Base-by-base conservation (phyloP, 306 rosid species). In the Glycine latifolia region DNA sequence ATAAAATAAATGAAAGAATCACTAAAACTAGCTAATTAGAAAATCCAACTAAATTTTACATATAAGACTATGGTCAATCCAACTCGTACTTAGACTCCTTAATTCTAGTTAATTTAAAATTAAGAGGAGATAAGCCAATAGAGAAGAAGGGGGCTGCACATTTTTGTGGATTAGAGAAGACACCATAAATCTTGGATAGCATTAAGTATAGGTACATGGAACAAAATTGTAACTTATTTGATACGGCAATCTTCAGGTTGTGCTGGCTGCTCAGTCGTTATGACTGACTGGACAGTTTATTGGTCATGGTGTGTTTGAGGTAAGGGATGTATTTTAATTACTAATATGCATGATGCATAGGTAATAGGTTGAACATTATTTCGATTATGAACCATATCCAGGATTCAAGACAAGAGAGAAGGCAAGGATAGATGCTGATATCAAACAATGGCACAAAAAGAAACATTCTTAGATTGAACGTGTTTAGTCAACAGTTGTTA, bases 291-390 rank as follows among this genome's bases (percentile, higher is more conserved):
- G 88, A 65, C 97, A 90, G 87, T 91, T 91, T 70, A 78, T 95
- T 62, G 99, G 97, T 15, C 99, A 95, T 39, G 99, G 95, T 50
- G 90, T 91, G 58, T 95, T 95, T 82, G 97, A 95, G 97, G 97
- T 93, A 78, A 77, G 74, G 31, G 31, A 71, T 66, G 73, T 75
- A 26, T 20, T 69, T 80, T 52, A 43, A 50, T 67, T n/a, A 13
- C 71, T 53, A 9, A 10, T 48, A 14, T 16, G n/a, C 81, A 70
- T 67, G 43, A n/a, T 65, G 26, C 74, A 35, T 35, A 77, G 53
- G 14, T 67, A 88, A 77, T 16, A 79, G 16, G 48, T 91, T 55
- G 90, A 87, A 81, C 20, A 20, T 20, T 20, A 20, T 20, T 20
- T 20, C 20, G 20, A 20, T 20, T 95, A 95, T 26, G 97, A 95